Evolutionary conservation across 352 stramenopile species (phyloP), one percentile per base, ranked within the genome.

Genomic region (Phytophthora uliginosa): DNA sequence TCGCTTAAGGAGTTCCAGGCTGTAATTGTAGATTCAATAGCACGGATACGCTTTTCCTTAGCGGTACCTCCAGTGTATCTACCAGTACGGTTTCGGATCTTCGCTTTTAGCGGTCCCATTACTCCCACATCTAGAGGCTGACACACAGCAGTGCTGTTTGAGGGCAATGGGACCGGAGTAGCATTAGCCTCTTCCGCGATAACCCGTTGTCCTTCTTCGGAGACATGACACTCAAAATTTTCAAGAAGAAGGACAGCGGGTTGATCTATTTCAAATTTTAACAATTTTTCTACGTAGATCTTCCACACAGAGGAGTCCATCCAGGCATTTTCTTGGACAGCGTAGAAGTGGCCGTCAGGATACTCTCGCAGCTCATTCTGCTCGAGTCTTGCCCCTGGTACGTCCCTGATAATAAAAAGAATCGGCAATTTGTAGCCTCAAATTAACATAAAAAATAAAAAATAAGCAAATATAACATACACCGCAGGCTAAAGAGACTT

Each of bases 201-300:
- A n/a, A 48, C 72, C 79, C 85, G 26, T 74, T 93, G 50, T 94
- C 15, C 40, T 48, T 5, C 40, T 48, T 48, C 40, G 15, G 40
- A 48, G 13, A 48, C 40, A 4, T 48, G 40, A 20, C 3, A 48
- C 7, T 48, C 15, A n/a, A 18, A n/a, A 1, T 48, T 48, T 15
- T 22, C 40, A 20, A 48, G 13, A 48, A 18, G 40, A 20, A 22
- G 13, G 40, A 48, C 2, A 48, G 5, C 40, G 13, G 2, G 40
- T 48, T 2, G 7, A n/a, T 47, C 38, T 47, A 20, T 47, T 20
- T 47, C 34, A 47, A 47, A 48, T 9, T 20, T 9, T n/a, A 20
- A n/a, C 7, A 48, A 48, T 7, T 48, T 48, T n/a, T 42, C 34
- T 20, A 20, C 13, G 15, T 48, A 48, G 1, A 48, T 20, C 6